Conservation (phyloP, 2,329 filamentous ascomycete genomes). For the Periconia digitata region DNA sequence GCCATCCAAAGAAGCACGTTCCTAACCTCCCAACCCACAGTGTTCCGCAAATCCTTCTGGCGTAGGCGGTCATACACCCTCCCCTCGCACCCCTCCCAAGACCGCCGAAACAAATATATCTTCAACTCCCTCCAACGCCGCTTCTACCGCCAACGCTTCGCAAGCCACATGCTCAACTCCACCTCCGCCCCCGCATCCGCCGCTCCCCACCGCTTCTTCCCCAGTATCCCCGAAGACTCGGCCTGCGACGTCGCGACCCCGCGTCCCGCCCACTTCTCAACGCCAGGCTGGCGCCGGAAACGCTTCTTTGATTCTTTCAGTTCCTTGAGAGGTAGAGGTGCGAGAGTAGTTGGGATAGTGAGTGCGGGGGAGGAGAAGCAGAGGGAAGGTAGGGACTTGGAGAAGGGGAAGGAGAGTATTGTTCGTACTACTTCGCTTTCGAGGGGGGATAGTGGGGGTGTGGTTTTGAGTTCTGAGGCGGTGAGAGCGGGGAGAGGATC, state of each 20-base stretch:
- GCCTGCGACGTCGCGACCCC: background rate
- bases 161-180: background rate
- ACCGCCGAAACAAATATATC: background rate
- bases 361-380: background rate
- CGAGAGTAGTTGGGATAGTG: background rate
- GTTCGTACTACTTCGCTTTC: background rate
- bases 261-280: background rate
- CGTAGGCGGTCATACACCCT: no score
- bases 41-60: constrained; percentile 8
- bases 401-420: background rate
- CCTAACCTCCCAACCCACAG: background rate
- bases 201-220: background rate
- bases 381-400: background rate
- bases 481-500: background rate
- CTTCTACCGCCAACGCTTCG: background rate
- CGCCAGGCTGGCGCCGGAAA: no score
- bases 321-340: background rate
- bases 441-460: background rate
- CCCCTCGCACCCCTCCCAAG: no score
- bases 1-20: background rate
- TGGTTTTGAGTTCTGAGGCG: background rate
- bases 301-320: background rate
- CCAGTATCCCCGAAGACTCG: background rate
- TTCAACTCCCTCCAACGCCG: background rate
- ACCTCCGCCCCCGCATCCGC: background rate